These are phyloP conservation scores for Mycena filopes DNA, from an alignment of 768 basidiomycete genomes.

Conservation along the genomic window DNA sequence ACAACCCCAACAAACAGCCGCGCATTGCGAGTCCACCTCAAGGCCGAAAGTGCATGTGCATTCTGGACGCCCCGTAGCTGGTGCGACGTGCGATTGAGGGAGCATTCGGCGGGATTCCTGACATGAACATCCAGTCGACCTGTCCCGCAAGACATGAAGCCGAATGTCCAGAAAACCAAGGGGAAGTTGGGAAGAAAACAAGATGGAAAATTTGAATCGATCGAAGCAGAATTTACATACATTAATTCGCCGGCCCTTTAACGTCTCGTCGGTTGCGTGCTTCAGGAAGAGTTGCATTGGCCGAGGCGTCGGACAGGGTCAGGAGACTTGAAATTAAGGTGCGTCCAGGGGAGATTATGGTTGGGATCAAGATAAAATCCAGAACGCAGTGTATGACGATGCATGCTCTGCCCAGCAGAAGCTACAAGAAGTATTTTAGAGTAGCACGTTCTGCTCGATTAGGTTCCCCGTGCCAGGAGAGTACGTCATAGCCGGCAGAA, in stretches of 20 bases:
- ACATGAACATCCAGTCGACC: slow-evolving; percentile 7
- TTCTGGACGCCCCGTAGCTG: slow-evolving; percentile 13
- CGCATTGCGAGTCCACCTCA: slow-evolving; percentile 18
- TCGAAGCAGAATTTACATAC: slow-evolving; percentile 12
- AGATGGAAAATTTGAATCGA: background rate
- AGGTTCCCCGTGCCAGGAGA: slow-evolving; percentile 15
- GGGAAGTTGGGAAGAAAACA: slow-evolving; percentile 14
- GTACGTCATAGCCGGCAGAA: slow-evolving; percentile 24
- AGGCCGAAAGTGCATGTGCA: slow-evolving; percentile 8
- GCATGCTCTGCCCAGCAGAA: background rate
- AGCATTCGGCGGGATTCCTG: slow-evolving; percentile 10
- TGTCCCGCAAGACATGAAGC: slow-evolving; percentile 19
- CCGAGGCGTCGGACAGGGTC: background rate
- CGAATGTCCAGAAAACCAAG: slow-evolving; percentile 17
- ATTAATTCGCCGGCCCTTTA: slow-evolving; percentile 1
- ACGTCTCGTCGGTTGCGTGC: background rate
- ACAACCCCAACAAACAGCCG: background rate
- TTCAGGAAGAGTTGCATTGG: background rate
- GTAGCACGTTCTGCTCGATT: too few relatives aligned
- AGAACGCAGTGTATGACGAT: background rate
- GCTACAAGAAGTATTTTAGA: background rate
- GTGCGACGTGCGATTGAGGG: slow-evolving; percentile 14
- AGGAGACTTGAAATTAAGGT: background rate
- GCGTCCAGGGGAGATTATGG: background rate
- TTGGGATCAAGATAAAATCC: background rate